These are phyloP conservation scores for Termitomyces sp. DNA, from an alignment of 768 basidiomycete genomes.

Conservation along the genomic window DNA sequence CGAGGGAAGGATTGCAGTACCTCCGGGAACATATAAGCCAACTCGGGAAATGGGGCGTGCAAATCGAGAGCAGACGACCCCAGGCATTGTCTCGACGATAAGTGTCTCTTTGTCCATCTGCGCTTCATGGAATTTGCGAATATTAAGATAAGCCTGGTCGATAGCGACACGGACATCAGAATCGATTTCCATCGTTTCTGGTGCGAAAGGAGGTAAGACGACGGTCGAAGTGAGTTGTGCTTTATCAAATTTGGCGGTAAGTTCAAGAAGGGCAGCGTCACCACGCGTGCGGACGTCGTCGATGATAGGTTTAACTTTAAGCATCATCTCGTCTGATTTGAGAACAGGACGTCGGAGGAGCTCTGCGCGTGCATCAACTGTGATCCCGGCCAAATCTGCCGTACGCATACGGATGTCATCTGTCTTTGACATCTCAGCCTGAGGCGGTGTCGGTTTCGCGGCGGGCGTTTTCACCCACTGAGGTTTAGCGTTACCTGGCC, in stretches of 20 bases:
- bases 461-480: conserved; percentile 48
- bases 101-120: conserved; percentile 70
- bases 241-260: conserved; percentile 93
- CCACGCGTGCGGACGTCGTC: conserved; percentile 79
- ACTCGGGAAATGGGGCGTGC: conserved; percentile 93
- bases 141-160: conserved; percentile 86
- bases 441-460: conserved; percentile 5
- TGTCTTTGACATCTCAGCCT: conserved; percentile 9
- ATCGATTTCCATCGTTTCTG: conserved; percentile 56
- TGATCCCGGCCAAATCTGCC: conserved; percentile 45
- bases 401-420: conserved; percentile 75
- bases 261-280: conserved; percentile 78
- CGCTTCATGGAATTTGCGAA: conserved; percentile 86
- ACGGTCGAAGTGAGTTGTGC: conserved; percentile 64
- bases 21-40: conserved; percentile 95
- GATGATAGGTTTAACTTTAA: conserved; percentile 92
- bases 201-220: conserved; percentile 73
- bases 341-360: conserved; percentile 88
- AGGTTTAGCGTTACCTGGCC: conserved; percentile 90
- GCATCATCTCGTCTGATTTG: conserved; percentile 83
- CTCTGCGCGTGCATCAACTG: conserved; percentile 49
- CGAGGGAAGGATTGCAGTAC: conserved; percentile 92
- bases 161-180: conserved; percentile 73
- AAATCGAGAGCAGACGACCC: conserved; percentile 93
- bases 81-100: conserved; percentile 94